Evolutionary conservation across 306 rosid species (phyloP).

Genomic region (Pterocarpus macrocarpus): DNA sequence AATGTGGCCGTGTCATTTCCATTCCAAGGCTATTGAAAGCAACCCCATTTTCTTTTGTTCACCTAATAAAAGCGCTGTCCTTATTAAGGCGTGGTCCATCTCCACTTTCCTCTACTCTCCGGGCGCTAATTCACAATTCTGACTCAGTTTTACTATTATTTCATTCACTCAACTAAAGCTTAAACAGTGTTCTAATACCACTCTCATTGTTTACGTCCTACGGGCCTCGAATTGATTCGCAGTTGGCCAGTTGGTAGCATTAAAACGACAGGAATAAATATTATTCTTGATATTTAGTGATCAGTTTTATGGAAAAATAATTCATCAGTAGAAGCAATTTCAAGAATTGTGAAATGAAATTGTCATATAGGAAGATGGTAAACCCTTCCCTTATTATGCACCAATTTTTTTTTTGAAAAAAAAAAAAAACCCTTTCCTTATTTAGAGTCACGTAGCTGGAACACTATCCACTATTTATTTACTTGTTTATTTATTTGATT

Average conservation of each 20-base stretch:
- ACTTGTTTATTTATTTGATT: too few relatives aligned
- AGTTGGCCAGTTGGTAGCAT: constrained; percentile 37
- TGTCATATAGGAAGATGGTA: too few relatives aligned
- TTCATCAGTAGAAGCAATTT: constrained; percentile 25
- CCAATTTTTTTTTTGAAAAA: too few relatives aligned
- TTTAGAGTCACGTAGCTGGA: too few relatives aligned
- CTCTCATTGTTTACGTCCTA: constrained; percentile 14
- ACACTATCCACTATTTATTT: too few relatives aligned
- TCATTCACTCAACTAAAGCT: constrained; percentile 3
- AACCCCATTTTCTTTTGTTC: constrained; percentile 43
- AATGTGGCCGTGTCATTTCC: constrained; percentile 51
- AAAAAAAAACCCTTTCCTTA: too few relatives aligned
- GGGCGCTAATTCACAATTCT: constrained; percentile 28
- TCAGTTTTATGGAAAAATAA: constrained; percentile 14
- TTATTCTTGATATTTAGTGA: neutral
- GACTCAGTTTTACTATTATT: constrained; percentile 39
- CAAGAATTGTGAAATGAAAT: neutral
- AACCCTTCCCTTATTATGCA: too few relatives aligned
- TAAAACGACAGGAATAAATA: constrained; percentile 5
- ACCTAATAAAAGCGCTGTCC: constrained; percentile 53
- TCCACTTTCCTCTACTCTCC: constrained; percentile 5
- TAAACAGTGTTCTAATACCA: neutral
- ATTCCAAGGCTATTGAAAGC: constrained; percentile 56
- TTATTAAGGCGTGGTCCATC: constrained; percentile 50
- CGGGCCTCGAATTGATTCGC: constrained; percentile 31